Conservation (phyloP, 768 basidiomycete genomes). For the Tricholoma sp. region DNA sequence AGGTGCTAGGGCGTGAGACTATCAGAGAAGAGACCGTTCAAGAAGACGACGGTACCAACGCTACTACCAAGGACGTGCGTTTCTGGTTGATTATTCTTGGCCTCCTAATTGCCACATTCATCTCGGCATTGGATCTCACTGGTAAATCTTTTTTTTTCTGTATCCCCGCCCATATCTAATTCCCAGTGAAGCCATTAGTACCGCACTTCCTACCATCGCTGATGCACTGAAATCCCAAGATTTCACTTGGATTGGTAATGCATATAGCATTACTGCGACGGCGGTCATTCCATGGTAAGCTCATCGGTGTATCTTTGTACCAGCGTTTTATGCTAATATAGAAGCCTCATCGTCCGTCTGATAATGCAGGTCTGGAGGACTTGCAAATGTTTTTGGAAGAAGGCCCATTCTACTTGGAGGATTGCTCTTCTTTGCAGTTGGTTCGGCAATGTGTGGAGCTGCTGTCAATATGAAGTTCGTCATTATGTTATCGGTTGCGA, state of each 20-base stretch:
- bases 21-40: too few species aligned
- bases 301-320: neutral
- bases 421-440: constrained; percentile 29
- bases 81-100: too few species aligned
- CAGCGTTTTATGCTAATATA: too few species aligned
- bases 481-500: constrained; percentile 35
- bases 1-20: too few species aligned
- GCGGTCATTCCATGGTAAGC: neutral
- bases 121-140: neutral
- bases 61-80: too few species aligned
- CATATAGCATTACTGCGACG: neutral
- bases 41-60: too few species aligned
- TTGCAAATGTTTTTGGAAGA: constrained; percentile 30
- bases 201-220: neutral
- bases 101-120: neutral
- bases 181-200: neutral
- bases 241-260: neutral
- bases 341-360: too few species aligned
- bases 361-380: constrained; percentile 13
- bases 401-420: constrained; percentile 23
- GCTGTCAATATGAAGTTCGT: constrained; percentile 28
- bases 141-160: neutral
- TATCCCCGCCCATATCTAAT: neutral
- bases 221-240: neutral
- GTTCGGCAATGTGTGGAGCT: constrained; percentile 32